A percentile compares a stretch with the other conserved stretches of the same genome.
These are phyloP conservation scores for Phyllosticta citriasiana DNA, from an alignment of 2,329 filamentous ascomycete genomes.

Conservation along the genomic window DNA sequence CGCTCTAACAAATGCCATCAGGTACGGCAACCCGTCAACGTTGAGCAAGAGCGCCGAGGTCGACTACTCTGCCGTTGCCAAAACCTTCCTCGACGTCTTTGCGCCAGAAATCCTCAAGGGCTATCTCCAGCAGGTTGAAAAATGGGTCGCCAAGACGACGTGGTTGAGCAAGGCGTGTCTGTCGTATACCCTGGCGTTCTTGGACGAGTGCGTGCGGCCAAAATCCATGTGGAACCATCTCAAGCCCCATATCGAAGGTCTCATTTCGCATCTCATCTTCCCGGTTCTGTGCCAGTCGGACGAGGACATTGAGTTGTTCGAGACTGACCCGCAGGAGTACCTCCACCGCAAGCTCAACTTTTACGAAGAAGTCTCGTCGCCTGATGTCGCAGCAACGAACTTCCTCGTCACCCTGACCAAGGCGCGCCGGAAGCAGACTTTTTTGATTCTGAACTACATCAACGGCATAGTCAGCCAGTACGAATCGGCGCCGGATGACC, in stretches of 20 bases:
- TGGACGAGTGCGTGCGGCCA: constrained; percentile 95
- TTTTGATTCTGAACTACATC: constrained; percentile 87
- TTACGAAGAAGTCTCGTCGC: constrained; percentile 92
- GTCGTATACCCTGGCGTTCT: constrained; percentile 85
- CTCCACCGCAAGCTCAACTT: constrained; percentile 95
- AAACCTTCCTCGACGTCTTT: constrained; percentile 82
- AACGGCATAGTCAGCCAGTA: constrained; percentile 93
- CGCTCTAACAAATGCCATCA: constrained; percentile 27
- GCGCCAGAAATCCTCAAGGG: constrained; percentile 94
- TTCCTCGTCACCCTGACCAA: constrained; percentile 94
- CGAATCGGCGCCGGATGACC: constrained; percentile 69
- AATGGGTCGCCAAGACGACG: constrained; percentile 88
- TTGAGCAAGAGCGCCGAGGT: constrained; percentile 64
- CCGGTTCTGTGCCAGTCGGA: constrained; percentile 86
- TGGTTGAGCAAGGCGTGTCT: constrained; percentile 94
- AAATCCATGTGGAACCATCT: constrained; percentile 95
- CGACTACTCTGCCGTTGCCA: constrained; percentile 73
- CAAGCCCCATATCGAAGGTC: constrained; percentile 83
- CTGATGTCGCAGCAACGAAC: constrained; percentile 91
- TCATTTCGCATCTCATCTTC: constrained; percentile 92
- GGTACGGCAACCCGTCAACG: constrained; percentile 79
- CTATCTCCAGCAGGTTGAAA: constrained; percentile 89
- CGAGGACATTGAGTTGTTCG: constrained; percentile 88
- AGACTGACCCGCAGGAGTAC: constrained; percentile 91
- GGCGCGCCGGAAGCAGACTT: constrained; percentile 88